Conservation (phyloP, 345 rosid genomes). For the Firmiana major region DNA sequence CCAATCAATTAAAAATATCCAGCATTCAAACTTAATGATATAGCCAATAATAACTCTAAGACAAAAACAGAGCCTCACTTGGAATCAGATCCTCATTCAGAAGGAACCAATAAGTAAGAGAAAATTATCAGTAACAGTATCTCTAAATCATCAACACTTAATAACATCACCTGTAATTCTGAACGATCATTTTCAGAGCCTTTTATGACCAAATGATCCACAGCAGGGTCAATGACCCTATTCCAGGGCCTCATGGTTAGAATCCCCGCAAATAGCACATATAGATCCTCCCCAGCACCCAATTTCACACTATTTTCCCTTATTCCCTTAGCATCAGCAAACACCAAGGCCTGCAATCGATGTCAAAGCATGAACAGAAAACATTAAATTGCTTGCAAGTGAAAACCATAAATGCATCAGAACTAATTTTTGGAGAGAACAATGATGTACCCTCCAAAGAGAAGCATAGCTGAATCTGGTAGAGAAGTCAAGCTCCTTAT, state of each 20-base stretch:
- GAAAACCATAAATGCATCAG: background rate
- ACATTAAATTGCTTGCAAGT: background rate
- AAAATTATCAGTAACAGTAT: background rate
- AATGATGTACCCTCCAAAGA: slow-evolving; percentile 66
- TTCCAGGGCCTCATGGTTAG: slow-evolving; percentile 96
- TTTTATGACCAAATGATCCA: slow-evolving; percentile 83
- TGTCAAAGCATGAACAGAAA: slow-evolving; percentile 5
- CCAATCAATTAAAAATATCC: background rate
- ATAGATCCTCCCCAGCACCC: slow-evolving; percentile 94
- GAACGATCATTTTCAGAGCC: slow-evolving; percentile 67
- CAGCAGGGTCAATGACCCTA: slow-evolving; percentile 66
- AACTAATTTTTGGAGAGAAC: background rate
- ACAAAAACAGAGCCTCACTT: background rate
- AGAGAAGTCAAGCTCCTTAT: slow-evolving; percentile 76
- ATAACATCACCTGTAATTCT: slow-evolving; percentile 65
- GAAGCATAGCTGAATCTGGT: slow-evolving; percentile 83
- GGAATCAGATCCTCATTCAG: background rate
- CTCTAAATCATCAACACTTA: background rate
- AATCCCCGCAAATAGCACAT: slow-evolving; percentile 74
- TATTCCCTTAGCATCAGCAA: slow-evolving; percentile 79
- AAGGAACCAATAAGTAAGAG: background rate
- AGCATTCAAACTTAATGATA: background rate
- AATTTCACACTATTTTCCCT: slow-evolving; percentile 75
- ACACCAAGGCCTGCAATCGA: slow-evolving; percentile 57
- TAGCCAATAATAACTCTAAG: slow-evolving; percentile 1